phyloP scores from a whole-genome alignment of 2,329 filamentous ascomycete species.

The Lizonia empirigonia region DNA sequence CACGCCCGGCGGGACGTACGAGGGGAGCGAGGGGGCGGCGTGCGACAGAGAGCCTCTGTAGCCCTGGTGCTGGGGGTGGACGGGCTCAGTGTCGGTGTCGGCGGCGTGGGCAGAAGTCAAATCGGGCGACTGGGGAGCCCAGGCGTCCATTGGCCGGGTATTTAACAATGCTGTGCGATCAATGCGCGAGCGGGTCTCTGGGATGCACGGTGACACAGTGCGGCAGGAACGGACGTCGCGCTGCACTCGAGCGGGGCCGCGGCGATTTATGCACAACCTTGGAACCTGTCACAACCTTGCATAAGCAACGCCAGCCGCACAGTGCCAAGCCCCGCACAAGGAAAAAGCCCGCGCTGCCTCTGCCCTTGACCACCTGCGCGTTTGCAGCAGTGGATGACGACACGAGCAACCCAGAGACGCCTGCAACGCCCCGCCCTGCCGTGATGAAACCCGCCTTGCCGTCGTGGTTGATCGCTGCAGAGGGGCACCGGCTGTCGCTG shows the following conservation, averaged over 20 bases:
- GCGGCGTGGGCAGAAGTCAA: conserved; percentile 56
- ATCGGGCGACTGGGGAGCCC: conserved; percentile 52
- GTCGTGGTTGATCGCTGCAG: conserved; percentile 34
- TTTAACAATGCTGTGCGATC: conserved; percentile 26
- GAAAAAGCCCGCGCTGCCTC: conserved; percentile 14
- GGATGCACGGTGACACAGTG: conserved; percentile 14
- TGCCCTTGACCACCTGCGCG: conserved; percentile 21
- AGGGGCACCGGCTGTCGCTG: conserved; percentile 46
- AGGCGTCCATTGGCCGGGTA: conserved; percentile 42
- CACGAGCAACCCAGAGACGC: conserved; percentile 42
- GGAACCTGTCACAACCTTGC: no score
- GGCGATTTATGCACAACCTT: no score
- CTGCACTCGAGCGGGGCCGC: no score
- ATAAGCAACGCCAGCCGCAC: no score
- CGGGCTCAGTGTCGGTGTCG: conserved; percentile 41
- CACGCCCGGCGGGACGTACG: conserved; percentile 39
- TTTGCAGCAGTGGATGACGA: conserved; percentile 43
- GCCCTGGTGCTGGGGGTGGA: conserved; percentile 47
- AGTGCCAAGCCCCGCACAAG: conserved; percentile 7
- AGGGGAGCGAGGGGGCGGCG: conserved; percentile 25
- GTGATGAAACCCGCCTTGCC: conserved; percentile 30
- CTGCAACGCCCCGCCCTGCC: conserved; percentile 17
- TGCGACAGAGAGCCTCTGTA: conserved; percentile 46
- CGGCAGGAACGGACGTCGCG: no score
- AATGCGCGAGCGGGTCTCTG: conserved; percentile 16